Evolutionary conservation across 305 asterid species (phyloP), one percentile per base, ranked within the genome.

Genomic region (Fraxinus baroniana): DNA sequence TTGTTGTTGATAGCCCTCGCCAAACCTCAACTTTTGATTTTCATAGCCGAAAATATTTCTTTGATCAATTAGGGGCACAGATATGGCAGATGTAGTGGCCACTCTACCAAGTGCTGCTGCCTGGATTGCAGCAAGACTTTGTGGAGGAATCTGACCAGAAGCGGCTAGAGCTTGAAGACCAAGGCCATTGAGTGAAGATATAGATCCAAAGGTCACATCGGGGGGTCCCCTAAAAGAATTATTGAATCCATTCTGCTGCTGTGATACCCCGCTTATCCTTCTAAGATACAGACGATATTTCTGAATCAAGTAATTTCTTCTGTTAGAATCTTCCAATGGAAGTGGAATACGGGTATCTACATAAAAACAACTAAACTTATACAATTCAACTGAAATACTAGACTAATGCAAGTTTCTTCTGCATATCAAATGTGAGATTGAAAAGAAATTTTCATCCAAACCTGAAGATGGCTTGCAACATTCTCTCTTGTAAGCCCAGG

Each of bases 391-490:
- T 46, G 37, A 41, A 41, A 78, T 30, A 8, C 30, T 33, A 12
- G 68, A 17, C 10, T 8, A 22, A 22, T 33, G 13, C 1, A 62
- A 22, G 39, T 20, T 20, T 62, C 13, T 80, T 77, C 32, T 7
- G 71, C 37, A 62, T 20, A 20, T 18, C 8, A 60, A 33, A 17
- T 0, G 26, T 33, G 22, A 83, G 72, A 44, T 7, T 30, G 68
- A 73, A 35, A 2, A 71, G 74, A 76, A 74, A 36, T 81, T 35
- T 24, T 68, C 77, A 44, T 73, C 89, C 89, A 5, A 81, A 94
- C 99, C 94, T 95, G 98, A 86, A 95, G 98, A 81, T 95, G 98
- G 90, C 98, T 94, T 22, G 98, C 98, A 66, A 95, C 97, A 71
- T 95, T 95, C 86, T 95, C 98, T 83, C 98, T 88, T 30, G 98